Base-by-base conservation (phyloP, 306 rosid genomes). In the Prunus dulcis region DNA sequence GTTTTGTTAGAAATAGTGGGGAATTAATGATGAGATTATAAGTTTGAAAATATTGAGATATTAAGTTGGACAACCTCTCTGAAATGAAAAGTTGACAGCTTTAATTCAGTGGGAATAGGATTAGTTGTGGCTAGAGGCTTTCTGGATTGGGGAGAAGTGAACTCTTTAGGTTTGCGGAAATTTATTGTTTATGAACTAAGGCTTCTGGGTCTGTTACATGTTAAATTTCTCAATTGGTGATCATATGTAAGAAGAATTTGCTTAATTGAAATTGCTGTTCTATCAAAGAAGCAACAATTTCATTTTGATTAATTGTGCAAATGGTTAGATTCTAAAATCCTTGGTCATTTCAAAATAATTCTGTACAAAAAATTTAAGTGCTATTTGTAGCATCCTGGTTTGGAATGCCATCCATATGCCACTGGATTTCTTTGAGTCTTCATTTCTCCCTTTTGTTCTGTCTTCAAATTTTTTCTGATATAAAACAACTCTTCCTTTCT, bases 401-500 rank as follows among this genome's bases (percentile, higher is more conserved):
- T 56, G 64, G 28, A 25, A 20, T 23, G 11, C 1, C 22, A 27
- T 2, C 18, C 30, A 7, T 67, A 53, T 30, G 4, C 7, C 2
- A 12, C 67, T 19, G 13, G n/a, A 15, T 20, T 43, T 49, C 9
- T 34, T 79, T 58, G 75, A 53, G 49, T 68, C 60, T 71, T 17
- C 5, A 11, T 43, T 64, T 43, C 53, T 53, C 7, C 56, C 8
- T 62, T 61, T 75, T 25, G 9, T 41, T 52, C 45, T 5, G 10
- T 3, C 14, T 67, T 78, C 10, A 28, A 38, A 30, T 28, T 79
- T 58, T 58, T 70, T 66, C 74, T 77, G 43, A 80, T 57, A 18
- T 41, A 18, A n/a, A 61, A 8, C n/a, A 64, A 1, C 4, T 18
- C 17, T 78, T 66, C 30, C 43, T 51, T 78, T 66, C 64, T 78